Evolutionary conservation across 2,329 filamentous ascomycete genomes (phyloP).

Genomic region (Simplicillium sp.): DNA sequence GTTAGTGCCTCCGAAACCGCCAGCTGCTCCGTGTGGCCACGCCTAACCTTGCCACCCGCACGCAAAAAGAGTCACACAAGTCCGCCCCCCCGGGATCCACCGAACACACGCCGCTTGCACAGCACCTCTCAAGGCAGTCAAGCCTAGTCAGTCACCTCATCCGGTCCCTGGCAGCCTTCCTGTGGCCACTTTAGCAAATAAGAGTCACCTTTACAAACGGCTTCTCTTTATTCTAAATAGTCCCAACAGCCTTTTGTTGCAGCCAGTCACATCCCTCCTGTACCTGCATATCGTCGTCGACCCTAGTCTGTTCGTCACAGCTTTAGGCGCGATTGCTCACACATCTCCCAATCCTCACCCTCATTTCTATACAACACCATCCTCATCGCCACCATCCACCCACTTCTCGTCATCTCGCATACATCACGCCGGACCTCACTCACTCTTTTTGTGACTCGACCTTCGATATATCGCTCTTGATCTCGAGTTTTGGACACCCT

Average conservation of each 20-base stretch:
- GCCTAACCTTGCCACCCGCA: slow-evolving; percentile 25
- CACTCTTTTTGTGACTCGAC: neutral
- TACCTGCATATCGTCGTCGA: slow-evolving; percentile 9
- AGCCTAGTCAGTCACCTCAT: slow-evolving; percentile 13
- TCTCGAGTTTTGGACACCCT: neutral
- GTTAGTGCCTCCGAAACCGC: slow-evolving; percentile 25
- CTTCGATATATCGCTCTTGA: no score
- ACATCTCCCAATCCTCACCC: slow-evolving; percentile 13
- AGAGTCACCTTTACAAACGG: slow-evolving; percentile 19
- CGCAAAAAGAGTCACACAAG: slow-evolving; percentile 26
- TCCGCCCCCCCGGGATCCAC: slow-evolving; percentile 13
- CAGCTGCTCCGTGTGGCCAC: slow-evolving; percentile 20
- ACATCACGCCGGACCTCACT: neutral
- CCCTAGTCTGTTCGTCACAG: slow-evolving; percentile 7
- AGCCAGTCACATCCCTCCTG: slow-evolving; percentile 4
- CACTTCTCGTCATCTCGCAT: slow-evolving; percentile 12
- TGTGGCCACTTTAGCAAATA: slow-evolving; percentile 17
- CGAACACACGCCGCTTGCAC: slow-evolving; percentile 2
- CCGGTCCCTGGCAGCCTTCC: slow-evolving; percentile 13
- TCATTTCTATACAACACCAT: slow-evolving; percentile 10
- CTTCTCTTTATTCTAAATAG: slow-evolving; percentile 3
- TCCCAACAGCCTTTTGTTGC: slow-evolving; percentile 1
- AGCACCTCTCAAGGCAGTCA: slow-evolving; percentile 2
- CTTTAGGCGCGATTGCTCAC: slow-evolving; percentile 8
- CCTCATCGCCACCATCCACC: slow-evolving; percentile 16